Evolutionary conservation across 257 asterid genomes (phyloP), one percentile per base, ranked within the genome.

Genomic region (Sherardia arvensis): DNA sequence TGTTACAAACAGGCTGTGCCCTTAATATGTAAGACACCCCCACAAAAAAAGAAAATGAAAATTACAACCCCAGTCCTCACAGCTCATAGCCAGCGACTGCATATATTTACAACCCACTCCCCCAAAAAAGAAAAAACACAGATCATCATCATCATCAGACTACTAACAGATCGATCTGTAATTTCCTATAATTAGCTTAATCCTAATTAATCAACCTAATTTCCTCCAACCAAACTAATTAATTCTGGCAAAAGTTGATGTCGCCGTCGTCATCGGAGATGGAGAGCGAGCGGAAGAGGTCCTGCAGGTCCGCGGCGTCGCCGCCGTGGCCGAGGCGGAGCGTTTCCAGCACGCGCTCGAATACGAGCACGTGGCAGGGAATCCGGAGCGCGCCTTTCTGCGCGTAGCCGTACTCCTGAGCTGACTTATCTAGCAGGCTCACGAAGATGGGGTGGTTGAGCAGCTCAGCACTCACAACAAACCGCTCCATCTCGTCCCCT

Each of bases 401-500:
- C 69, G 84, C 84, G 79, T 90, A 90, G 0, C 97, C 97, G 73
- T 90, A 90, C 76, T 85, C 97, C 64, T 76, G 83, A 33, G 97
- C 97, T 14, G 97, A 90, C 67, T 73, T 74, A 59, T 90, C 80
- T 8, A 90, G 69, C 20, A 90, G 78, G 74, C 65, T 71, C 25
- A 83, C 83, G 62, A 90, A 90, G 60, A 87, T 77, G 45, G 96
- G 97, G 74, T 90, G 97, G 28, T 90, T 84, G 71, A 90, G 62
- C 48, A 87, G 58, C 65, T 87, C 94, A 1, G 97, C 95, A 68
- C 89, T 84, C 17, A 90, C 97, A 1, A 90, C 78, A 65, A 90
- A 90, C 43, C 97, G 73, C 83, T 90, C 95, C 95, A 87, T 84
- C 69, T 90, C 95, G 56, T 90, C 95, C 2, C 97, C 97, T n/a